Percentiles rank a stretch among this genome's conserved stretches.
Conservation (phyloP, 2,329 filamentous ascomycete genomes). For the Colletotrichum horii region DNA sequence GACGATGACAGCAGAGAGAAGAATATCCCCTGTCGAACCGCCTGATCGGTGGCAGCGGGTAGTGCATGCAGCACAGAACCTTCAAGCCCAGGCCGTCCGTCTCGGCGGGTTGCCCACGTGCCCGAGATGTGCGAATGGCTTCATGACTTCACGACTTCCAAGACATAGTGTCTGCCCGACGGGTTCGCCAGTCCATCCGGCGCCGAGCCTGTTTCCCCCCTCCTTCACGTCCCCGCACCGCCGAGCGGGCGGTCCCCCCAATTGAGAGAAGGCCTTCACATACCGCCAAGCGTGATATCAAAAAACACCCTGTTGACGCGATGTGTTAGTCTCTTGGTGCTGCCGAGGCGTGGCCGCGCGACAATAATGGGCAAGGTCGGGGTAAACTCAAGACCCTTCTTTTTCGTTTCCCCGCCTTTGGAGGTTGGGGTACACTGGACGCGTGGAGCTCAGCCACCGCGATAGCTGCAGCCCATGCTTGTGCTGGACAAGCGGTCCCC, state of each 20-base stretch:
- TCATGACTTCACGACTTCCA: not conserved
- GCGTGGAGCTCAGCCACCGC: slow-evolving; percentile 6
- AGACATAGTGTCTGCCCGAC: not conserved
- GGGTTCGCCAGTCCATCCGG: not conserved
- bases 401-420: not conserved
- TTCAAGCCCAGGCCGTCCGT: not conserved
- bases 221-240: not conserved
- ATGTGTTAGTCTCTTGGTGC: slow-evolving; percentile 9
- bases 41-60: not conserved
- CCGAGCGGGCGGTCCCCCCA: slow-evolving; percentile 34
- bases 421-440: not conserved
- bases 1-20: not conserved
- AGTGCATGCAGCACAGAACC: not conserved
- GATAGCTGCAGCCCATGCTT: not conserved
- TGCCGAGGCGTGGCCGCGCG: not conserved
- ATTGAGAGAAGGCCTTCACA: not conserved
- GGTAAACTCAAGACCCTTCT: not conserved
- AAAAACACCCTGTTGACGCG: slow-evolving; percentile 65
- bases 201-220: not conserved
- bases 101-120: not conserved
- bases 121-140: not conserved
- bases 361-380: not conserved
- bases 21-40: not conserved
- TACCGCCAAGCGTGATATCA: slow-evolving; percentile 80
- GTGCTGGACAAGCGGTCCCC: not conserved